These are phyloP conservation scores for Picochlorum sp. DNA, from an alignment of 139 green algal genomes.

Conservation along the genomic window DNA sequence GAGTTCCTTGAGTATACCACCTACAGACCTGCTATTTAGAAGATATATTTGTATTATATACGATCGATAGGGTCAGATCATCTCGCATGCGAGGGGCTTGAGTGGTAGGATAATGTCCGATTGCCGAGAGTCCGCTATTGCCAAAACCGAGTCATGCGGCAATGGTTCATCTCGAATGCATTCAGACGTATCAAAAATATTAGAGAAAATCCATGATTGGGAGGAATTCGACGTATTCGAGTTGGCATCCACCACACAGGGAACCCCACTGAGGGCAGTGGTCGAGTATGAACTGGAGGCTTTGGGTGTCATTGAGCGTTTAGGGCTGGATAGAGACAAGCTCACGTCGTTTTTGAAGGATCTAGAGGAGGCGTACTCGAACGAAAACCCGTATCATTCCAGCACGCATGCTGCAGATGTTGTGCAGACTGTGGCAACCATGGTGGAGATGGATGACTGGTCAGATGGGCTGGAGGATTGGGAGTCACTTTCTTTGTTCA, in stretches of 20 bases:
- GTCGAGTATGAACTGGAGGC: constrained; percentile 24
- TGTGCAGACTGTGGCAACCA: constrained; percentile 39
- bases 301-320: constrained; percentile 30
- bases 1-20: too few species aligned
- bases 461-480: constrained; percentile 35
- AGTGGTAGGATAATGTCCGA: too few species aligned
- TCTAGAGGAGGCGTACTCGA: constrained; percentile 28
- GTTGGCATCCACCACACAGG: constrained; percentile 22
- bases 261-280: constrained; percentile 33
- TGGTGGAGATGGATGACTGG: constrained; percentile 41
- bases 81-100: too few species aligned
- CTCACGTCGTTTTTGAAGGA: constrained; percentile 32
- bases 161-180: too few species aligned
- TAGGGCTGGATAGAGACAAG: constrained; percentile 25
- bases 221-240: constrained; percentile 49
- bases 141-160: too few species aligned
- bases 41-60: too few species aligned
- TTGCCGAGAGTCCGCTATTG: too few species aligned
- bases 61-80: too few species aligned
- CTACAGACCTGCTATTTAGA: too few species aligned
- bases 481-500: constrained; percentile 49
- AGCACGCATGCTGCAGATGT: constrained; percentile 58
- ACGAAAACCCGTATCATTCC: constrained; percentile 60
- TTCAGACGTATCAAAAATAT: too few species aligned
- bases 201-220: too few species aligned